Evolutionary conservation across 352 stramenopile species (phyloP), one percentile per base, ranked within the genome.

Genomic region (Globisporangium sylvaticum): DNA sequence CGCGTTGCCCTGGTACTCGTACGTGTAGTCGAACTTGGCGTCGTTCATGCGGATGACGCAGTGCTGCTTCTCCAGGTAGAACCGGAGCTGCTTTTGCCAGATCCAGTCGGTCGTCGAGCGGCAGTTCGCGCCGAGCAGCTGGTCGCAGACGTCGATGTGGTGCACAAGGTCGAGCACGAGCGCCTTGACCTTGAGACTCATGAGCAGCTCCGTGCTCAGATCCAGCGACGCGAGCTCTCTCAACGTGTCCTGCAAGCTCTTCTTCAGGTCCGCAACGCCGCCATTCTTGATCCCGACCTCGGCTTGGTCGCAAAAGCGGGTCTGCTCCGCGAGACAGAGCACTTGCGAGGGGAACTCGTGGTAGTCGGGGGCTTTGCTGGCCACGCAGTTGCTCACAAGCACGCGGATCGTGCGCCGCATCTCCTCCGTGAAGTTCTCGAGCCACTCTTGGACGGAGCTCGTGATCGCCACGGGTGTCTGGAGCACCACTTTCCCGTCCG

Each of bases 101-200:
- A 86, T 81, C 94, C 94, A 98, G 55, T 86, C 79, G 10, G 15
- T 83, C 10, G 74, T 65, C 4, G 92, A 83, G 14, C 77, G 73
- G 48, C 87, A 92, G 68, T 85, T 87, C 1, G 71, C 83, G 3
- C 39, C 59, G 2, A 90, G 60, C 1, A 98, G 69, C 55, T 98
- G 90, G 48, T 98, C 90, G 50, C 96, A 95, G 0, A 98, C 89
- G 64, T 98, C 95, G 39, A 98, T 96, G 64, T 98, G 89, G 52
- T 99, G 96, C n/a, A 99, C 90, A 3, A 98, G 75, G 56, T 99
- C 96, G 8, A 98, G 73, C 46, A 99, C 90, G 6, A 99, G 83
- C 4, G 88, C 90, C 70, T 98, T 98, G 15, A 97, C 85, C 62
- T 98, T 98, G 48, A 98, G 79, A 65, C 89, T 93, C 79, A 96